phyloP scores from a whole-genome alignment of 2,329 filamentous ascomycete genomes.

The Aplosporella prunicola region DNA sequence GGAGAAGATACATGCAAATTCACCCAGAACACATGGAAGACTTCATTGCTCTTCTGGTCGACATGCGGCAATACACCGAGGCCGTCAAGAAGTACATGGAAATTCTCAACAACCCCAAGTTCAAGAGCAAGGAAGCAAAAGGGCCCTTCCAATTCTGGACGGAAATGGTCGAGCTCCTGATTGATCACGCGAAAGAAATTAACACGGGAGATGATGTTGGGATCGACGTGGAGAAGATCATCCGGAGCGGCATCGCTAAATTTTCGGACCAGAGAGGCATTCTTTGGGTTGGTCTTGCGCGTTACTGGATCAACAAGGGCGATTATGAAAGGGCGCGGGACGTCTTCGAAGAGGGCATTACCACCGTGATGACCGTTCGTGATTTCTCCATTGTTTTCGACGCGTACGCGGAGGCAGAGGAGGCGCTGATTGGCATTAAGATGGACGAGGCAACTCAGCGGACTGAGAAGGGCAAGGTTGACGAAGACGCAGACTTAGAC shows the following conservation, averaged over 20 bases:
- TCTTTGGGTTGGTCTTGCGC: conserved; percentile 87
- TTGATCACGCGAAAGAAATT: conserved; percentile 80
- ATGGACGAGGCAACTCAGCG: conserved; percentile 80
- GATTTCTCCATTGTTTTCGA: conserved; percentile 97
- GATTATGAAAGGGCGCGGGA: conserved; percentile 90
- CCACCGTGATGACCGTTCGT: conserved; percentile 95
- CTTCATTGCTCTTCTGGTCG: conserved; percentile 79
- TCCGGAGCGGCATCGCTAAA: conserved; percentile 79
- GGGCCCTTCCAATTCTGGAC: conserved; percentile 96
- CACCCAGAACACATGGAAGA: conserved; percentile 93
- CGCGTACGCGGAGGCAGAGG: conserved; percentile 92
- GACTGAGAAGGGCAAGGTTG: conserved; percentile 65
- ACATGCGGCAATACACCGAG: conserved; percentile 78
- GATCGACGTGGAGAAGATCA: conserved; percentile 84
- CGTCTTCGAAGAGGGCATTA: conserved; percentile 91
- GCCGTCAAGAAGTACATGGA: conserved; percentile 86
- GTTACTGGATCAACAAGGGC: conserved; percentile 90
- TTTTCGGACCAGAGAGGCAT: conserved; percentile 93
- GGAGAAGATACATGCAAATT: conserved; percentile 93
- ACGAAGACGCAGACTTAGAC: conserved; percentile 84
- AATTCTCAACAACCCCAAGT: conserved; percentile 80
- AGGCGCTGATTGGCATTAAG: conserved; percentile 81
- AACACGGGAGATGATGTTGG: conserved; percentile 71
- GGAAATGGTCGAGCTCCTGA: conserved; percentile 91
- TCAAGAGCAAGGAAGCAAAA: conserved; percentile 87